These are phyloP conservation scores for Mortierella sp. DNA, from an alignment of 371 early-diverging fungal genomes.

Conservation along the genomic window DNA sequence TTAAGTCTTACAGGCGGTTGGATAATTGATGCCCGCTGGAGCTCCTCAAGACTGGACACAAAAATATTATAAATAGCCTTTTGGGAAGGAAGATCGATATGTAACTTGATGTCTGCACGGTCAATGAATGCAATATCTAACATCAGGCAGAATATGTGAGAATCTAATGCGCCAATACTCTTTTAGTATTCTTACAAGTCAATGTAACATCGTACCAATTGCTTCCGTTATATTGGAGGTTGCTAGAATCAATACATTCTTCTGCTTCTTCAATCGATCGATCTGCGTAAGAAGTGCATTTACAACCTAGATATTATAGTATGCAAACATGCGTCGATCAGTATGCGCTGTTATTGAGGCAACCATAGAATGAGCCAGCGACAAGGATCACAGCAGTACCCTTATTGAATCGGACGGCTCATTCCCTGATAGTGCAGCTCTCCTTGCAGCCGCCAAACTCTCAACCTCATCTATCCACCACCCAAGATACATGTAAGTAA, in stretches of 20 bases:
- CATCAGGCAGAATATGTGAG: neutral
- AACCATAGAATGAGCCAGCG: neutral
- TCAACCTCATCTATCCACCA: conserved; percentile 72
- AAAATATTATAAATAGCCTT: conserved; percentile 68
- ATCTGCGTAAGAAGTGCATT: conserved; percentile 69
- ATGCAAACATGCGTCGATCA: neutral
- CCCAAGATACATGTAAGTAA: neutral
- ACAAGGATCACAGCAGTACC: conserved; percentile 38
- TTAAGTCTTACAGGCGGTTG: conserved; percentile 71
- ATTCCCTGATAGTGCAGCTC: conserved; percentile 65
- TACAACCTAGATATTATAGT: conserved; percentile 54
- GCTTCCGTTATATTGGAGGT: conserved; percentile 77
- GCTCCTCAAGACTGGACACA: conserved; percentile 60
- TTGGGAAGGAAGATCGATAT: conserved; percentile 65
- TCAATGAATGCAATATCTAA: conserved; percentile 68
- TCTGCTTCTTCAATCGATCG: conserved; percentile 64
- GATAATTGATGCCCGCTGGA: conserved; percentile 62
- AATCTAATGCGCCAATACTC: neutral
- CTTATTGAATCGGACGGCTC: conserved; percentile 74
- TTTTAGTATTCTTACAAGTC: neutral
- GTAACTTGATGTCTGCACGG: conserved; percentile 63
- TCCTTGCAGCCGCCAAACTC: conserved; percentile 71
- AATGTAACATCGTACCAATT: conserved; percentile 58
- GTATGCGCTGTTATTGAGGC: neutral
- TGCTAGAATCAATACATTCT: conserved; percentile 70